Conservation (phyloP, 345 rosid genomes). For the Camelina hispida region DNA sequence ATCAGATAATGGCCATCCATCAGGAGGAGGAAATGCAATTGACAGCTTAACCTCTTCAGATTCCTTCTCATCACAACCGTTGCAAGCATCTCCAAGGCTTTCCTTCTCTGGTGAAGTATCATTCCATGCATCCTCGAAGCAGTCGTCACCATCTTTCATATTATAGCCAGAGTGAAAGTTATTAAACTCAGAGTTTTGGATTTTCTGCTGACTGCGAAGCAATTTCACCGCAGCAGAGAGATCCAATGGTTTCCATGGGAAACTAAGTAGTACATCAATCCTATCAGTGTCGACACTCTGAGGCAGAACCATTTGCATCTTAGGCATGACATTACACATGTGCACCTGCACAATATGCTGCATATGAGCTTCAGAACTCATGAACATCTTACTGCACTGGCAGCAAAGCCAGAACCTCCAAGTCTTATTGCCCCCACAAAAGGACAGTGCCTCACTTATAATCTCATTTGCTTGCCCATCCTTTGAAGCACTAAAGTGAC, state of each 20-base stretch:
- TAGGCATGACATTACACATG: constrained; percentile 72
- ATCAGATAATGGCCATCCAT: constrained; percentile 75
- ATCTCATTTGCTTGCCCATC: constrained; percentile 63
- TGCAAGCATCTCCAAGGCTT: constrained; percentile 51
- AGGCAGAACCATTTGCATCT: constrained; percentile 79
- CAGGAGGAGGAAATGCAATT: constrained; percentile 47
- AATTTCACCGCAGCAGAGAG: constrained; percentile 64
- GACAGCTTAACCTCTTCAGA: constrained; percentile 50
- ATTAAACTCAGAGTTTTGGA: constrained; percentile 46
- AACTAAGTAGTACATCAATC: constrained; percentile 71
- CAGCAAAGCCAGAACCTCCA: constrained; percentile 91
- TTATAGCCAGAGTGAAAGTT: not conserved
- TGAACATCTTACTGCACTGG: constrained; percentile 65
- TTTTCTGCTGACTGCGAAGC: constrained; percentile 55
- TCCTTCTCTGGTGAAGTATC: constrained; percentile 76
- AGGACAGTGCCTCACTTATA: constrained; percentile 64
- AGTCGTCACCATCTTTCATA: constrained; percentile 60
- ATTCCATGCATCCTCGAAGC: constrained; percentile 79
- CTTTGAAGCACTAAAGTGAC: constrained; percentile 63
- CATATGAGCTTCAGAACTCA: constrained; percentile 68
- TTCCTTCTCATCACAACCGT: constrained; percentile 49
- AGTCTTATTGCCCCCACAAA: constrained; percentile 60
- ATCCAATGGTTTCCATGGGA: constrained; percentile 91
- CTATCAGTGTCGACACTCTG: constrained; percentile 68
- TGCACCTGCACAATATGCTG: constrained; percentile 85